These are phyloP conservation scores for Tirmania nivea DNA, from an alignment of 495 filamentous ascomycete species.

Conservation along the genomic window DNA sequence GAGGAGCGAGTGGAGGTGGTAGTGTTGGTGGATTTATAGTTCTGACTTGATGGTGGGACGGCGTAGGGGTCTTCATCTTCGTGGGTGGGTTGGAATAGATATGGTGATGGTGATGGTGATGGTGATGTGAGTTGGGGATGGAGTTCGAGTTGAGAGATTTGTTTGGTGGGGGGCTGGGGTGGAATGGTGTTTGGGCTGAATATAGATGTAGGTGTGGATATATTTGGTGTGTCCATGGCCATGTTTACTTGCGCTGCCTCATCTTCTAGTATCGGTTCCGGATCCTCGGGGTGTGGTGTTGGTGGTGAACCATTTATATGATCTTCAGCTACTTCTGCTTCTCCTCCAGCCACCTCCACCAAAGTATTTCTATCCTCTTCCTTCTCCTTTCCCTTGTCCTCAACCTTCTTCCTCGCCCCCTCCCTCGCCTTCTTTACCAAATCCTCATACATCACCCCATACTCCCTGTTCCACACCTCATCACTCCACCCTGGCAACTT, in stretches of 20 bases:
- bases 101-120: too few relatives aligned
- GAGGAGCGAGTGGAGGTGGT: not conserved
- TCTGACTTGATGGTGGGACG: too few relatives aligned
- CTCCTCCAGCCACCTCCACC: not conserved
- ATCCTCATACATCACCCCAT: conserved; percentile 50
- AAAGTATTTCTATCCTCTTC: conserved; percentile 8
- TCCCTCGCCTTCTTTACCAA: conserved; percentile 49
- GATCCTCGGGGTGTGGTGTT: not conserved
- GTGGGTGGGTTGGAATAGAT: too few relatives aligned
- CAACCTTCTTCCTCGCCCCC: conserved; percentile 22
- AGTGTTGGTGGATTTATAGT: not conserved
- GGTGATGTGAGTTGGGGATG: too few relatives aligned
- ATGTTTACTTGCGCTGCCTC: not conserved
- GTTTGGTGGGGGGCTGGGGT: too few relatives aligned
- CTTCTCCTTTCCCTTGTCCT: conserved; percentile 11
- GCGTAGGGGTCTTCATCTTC: too few relatives aligned
- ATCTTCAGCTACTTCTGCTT: not conserved
- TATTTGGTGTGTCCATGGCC: not conserved
- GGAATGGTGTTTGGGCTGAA: too few relatives aligned
- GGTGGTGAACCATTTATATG: not conserved
- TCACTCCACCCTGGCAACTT: conserved; percentile 12
- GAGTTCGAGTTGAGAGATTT: too few relatives aligned
- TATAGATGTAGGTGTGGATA: too few relatives aligned
- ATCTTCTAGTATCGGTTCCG: not conserved
- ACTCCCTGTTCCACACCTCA: conserved; percentile 46